phyloP scores from a whole-genome alignment of 495 filamentous ascomycete genomes.

The Pseudotulostoma volvatum region DNA sequence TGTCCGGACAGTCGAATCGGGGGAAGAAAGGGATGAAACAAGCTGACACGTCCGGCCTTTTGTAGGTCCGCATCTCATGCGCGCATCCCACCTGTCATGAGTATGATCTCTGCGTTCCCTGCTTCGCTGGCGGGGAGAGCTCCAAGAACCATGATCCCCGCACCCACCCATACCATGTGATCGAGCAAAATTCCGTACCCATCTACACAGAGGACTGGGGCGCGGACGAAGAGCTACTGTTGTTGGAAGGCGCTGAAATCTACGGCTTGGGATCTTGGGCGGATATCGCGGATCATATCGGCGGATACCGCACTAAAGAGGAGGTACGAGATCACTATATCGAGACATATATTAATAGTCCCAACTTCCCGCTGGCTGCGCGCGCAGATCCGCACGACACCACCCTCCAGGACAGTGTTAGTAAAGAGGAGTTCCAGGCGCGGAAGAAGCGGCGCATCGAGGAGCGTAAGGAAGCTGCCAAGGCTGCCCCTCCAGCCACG shows the following conservation, averaged over 20 bases:
- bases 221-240: conserved; percentile 82
- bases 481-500: conserved; percentile 63
- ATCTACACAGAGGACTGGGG: conserved; percentile 95
- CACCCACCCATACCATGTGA: conserved; percentile 78
- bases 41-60: not conserved
- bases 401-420: conserved; percentile 56
- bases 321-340: conserved; percentile 90
- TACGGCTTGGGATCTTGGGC: conserved; percentile 96
- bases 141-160: conserved; percentile 70
- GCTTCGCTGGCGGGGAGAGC: conserved; percentile 64
- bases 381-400: conserved; percentile 67
- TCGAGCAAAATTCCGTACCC: conserved; percentile 94
- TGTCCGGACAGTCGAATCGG: conserved; percentile 2
- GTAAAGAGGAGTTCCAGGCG: conserved; percentile 83
- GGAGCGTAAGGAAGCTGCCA: conserved; percentile 72
- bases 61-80: conserved; percentile 84
- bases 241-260: conserved; percentile 92
- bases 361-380: conserved; percentile 70
- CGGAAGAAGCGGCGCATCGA: conserved; percentile 92
- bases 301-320: conserved; percentile 82
- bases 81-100: conserved; percentile 69
- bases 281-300: conserved; percentile 95
- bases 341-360: conserved; percentile 68
- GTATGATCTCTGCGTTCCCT: conserved; percentile 93
- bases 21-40: conserved; percentile 1